Evolutionary conservation across 2,329 filamentous ascomycete genomes (phyloP), one percentile per base, ranked within the genome.

Genomic region (Beauveria scarabaeidicola): DNA sequence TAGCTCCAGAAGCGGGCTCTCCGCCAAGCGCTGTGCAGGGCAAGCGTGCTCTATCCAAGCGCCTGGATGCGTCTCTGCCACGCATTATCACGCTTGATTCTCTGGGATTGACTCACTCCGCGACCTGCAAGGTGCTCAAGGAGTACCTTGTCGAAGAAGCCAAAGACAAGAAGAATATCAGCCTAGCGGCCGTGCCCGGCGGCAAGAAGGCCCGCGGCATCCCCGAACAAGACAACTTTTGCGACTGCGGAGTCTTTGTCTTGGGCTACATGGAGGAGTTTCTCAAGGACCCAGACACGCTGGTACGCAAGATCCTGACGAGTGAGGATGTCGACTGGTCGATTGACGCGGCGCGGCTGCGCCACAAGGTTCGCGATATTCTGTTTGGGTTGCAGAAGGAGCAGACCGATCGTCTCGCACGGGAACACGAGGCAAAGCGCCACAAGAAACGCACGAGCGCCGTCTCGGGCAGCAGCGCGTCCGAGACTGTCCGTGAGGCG

Each of bases 51-150:
- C 61, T 63, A 4, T 36, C 59, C 15, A 67, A 66, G 25, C 69
- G 65, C 55, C 58, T 64, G 60, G 76, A 83, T 57, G 73, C 76
- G 1, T 75, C 74, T 9, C 78, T 84, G 54, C 85, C 90, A 1
- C 82, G 83, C 40, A 91, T 97, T 63, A 86, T 97, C 63, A 91
- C 90, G 0, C 81, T 97, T 27, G 94, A 99, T 71, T 97, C 94
- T 0, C 78, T 97, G 1, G 86, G 85, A n/a, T 67, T 72, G 5
- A 50, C 76, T 0, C 90, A 92, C 65, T 77, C 81, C 1, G 74
- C 78, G 1, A 89, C 90, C 6, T 84, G 88, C 63, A 80, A 72
- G 51, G 80, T 81, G 40, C 76, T 99, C 32, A 91, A 87, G 67
- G 81, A 89, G 27, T 97, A 96, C 71, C 77, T 97, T 5, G 69